These are phyloP conservation scores for Fusarium stilboides DNA, from an alignment of 2,329 filamentous ascomycete species.

Conservation along the genomic window DNA sequence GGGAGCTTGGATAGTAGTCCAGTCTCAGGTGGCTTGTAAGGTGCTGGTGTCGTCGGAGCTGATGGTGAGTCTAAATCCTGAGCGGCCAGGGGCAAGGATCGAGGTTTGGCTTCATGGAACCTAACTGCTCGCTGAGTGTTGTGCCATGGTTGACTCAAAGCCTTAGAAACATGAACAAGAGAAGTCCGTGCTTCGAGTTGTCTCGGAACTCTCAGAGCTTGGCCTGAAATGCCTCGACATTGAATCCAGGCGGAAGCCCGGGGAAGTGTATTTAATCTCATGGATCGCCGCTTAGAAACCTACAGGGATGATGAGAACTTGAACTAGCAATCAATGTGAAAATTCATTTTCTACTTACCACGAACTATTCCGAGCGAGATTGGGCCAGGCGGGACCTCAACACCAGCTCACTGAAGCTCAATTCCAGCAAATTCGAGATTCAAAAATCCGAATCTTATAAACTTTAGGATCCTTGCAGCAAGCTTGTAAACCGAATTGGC, in stretches of 20 bases:
- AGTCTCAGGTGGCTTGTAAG: slow-evolving; percentile 79
- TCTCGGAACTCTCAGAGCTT: slow-evolving; percentile 17
- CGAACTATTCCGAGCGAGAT: neutral
- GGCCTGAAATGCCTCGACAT: slow-evolving; percentile 38
- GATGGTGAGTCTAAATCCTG: slow-evolving; percentile 32
- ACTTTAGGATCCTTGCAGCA: slow-evolving; percentile 25
- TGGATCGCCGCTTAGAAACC: slow-evolving; percentile 28
- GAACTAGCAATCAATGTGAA: slow-evolving; percentile 15
- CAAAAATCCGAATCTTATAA: slow-evolving; percentile 28
- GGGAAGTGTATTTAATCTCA: slow-evolving; percentile 45
- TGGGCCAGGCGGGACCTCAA: slow-evolving; percentile 10
- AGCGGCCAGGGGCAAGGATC: slow-evolving; percentile 30
- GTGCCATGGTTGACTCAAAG: slow-evolving; percentile 25
- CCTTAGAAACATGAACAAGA: slow-evolving; percentile 15
- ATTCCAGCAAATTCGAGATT: slow-evolving; percentile 14
- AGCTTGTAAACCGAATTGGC: slow-evolving; percentile 13
- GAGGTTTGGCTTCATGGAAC: slow-evolving; percentile 48
- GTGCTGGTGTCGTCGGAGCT: slow-evolving; percentile 26
- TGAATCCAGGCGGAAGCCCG: slow-evolving; percentile 46
- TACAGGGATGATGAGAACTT: slow-evolving; percentile 24
- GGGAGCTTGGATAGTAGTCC: slow-evolving; percentile 81
- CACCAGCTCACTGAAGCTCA: slow-evolving; percentile 14
- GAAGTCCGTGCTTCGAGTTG: slow-evolving; percentile 21
- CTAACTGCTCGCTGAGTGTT: slow-evolving; percentile 35
- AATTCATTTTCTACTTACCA: slow-evolving; percentile 30